Base-by-base conservation (phyloP, 257 asterid genomes). In the Ligustrum vulgare region DNA sequence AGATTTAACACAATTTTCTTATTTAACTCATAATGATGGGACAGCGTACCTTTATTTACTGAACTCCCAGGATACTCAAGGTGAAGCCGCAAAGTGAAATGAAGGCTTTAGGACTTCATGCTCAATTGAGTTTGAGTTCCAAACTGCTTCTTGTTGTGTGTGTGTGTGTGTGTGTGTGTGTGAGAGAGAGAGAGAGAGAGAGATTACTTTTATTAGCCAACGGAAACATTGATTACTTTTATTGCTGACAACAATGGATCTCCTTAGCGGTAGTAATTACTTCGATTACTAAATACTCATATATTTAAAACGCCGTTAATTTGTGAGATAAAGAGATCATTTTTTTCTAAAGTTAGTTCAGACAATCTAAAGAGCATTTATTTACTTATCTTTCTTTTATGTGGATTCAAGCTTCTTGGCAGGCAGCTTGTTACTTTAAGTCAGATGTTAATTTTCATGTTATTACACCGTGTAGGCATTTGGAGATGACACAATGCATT, bases 401-500 rank as follows among this genome's bases (percentile, higher is more conserved):
- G 41, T 37, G 28, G 36, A 5, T 60, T 60, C 35, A 60, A 60
- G 67, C 9, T 60, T 60, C 35, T 37, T 25, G 34, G 64, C 41
- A 6, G 49, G 33, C 72, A 75, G 67, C 63, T 36, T 45, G 67
- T 23, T 72, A 16, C 34, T 74, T 49, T 49, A 18, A 8, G 72
- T 74, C 33, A 28, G 45, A 33, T 69, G 60, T 71, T 76, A 28
- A 81, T 5, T 18, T 63, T 72, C 34, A 45, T 64, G 70, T 37
- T 7, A 5, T 70, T 34, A 45, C 80, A 62, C 69, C 67, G 58
- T 67, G 64, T 82, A 90, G 98, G 88, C 47, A 73, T 66, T 76
- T 64, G 77, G 67, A 71, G 85, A 70, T 43, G 85, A 79, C 65
- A 81, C 76, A 25, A 63, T 91, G 85, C 91, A 94, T 85, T 88